phyloP scores from a whole-genome alignment of 1,284 basidiomycete genomes.

The Sporisorium exsertum region DNA sequence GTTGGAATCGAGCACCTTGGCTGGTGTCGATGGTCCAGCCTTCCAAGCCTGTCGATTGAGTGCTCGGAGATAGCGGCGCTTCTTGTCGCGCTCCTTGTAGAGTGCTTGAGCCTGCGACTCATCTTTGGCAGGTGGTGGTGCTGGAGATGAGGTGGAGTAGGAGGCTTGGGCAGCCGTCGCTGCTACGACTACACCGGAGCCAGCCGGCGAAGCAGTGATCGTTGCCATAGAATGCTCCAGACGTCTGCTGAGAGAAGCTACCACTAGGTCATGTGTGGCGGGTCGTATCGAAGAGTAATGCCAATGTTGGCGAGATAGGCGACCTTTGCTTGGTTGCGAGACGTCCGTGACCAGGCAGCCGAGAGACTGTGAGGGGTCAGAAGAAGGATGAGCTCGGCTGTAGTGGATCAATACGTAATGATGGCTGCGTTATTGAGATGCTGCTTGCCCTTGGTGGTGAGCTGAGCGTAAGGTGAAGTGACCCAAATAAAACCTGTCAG shows the following conservation, averaged over 20 bases:
- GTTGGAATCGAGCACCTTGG: slow-evolving; percentile 58
- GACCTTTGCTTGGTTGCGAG: too few species aligned
- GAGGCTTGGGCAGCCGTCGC: slow-evolving; percentile 1
- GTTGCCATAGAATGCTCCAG: slow-evolving; percentile 9
- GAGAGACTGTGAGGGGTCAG: too few species aligned
- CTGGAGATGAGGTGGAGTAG: slow-evolving; percentile 12
- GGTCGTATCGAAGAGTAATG: neutral
- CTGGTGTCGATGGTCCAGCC: slow-evolving; percentile 30
- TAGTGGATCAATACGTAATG: too few species aligned
- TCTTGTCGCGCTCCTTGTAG: slow-evolving; percentile 55
- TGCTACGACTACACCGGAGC: slow-evolving; percentile 10
- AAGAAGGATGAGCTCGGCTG: too few species aligned
- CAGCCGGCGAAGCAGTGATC: neutral
- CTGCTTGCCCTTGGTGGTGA: neutral
- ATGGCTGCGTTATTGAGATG: neutral
- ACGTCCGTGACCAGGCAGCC: too few species aligned
- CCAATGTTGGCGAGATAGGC: neutral
- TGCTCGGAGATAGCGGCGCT: slow-evolving; percentile 46
- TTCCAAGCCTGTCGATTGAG: slow-evolving; percentile 52
- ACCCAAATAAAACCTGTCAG: neutral
- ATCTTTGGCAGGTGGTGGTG: slow-evolving; percentile 26
- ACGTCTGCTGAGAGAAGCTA: neutral
- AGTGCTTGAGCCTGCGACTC: slow-evolving; percentile 28
- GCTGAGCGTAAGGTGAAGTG: neutral
- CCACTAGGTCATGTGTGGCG: slow-evolving; percentile 7